Percentiles rank a stretch among this genome's conserved stretches.
Evolutionary conservation across 1,284 basidiomycete species (phyloP).

Genomic region (Xanthoconium separans): DNA sequence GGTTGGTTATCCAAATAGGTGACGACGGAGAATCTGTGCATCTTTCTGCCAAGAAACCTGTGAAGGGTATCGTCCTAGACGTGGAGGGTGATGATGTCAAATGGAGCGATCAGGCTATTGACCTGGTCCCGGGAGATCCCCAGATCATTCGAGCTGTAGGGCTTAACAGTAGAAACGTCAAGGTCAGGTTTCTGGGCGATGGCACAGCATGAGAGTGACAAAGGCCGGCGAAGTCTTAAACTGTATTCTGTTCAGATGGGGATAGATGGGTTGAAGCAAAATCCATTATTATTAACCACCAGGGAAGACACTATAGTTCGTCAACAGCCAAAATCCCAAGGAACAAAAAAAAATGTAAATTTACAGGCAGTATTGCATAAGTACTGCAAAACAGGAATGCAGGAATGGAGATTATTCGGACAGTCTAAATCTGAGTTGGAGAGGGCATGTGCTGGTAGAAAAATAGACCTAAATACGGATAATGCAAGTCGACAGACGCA

Average conservation of each 20-base stretch:
- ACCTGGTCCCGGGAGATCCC: constrained; percentile 80
- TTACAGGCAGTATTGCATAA: constrained; percentile 30
- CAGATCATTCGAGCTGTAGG: constrained; percentile 67
- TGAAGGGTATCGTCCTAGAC: constrained; percentile 85
- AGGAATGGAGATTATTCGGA: constrained; percentile 31
- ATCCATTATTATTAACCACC: constrained; percentile 36
- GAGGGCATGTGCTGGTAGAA: constrained; percentile 17
- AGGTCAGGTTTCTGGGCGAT: constrained; percentile 72
- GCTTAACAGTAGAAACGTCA: constrained; percentile 62
- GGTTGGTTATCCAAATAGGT: constrained; percentile 52
- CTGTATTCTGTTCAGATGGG: background rate
- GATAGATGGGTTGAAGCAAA: background rate
- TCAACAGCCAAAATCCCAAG: constrained; percentile 29
- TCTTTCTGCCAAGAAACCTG: constrained; percentile 63
- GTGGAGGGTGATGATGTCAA: constrained; percentile 68
- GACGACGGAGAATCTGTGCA: constrained; percentile 60
- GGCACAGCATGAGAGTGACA: constrained; percentile 50
- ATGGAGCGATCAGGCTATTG: constrained; percentile 87
- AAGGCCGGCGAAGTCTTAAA: background rate
- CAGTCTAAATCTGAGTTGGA: constrained; percentile 29
- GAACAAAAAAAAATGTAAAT: constrained; percentile 24
- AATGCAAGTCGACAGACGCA: constrained; percentile 36
- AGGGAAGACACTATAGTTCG: constrained; percentile 37
- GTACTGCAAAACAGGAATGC: constrained; percentile 24
- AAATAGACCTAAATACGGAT: constrained; percentile 36